Conservation (phyloP, 2,329 filamentous ascomycete species). For the Neofusicoccum ribis region DNA sequence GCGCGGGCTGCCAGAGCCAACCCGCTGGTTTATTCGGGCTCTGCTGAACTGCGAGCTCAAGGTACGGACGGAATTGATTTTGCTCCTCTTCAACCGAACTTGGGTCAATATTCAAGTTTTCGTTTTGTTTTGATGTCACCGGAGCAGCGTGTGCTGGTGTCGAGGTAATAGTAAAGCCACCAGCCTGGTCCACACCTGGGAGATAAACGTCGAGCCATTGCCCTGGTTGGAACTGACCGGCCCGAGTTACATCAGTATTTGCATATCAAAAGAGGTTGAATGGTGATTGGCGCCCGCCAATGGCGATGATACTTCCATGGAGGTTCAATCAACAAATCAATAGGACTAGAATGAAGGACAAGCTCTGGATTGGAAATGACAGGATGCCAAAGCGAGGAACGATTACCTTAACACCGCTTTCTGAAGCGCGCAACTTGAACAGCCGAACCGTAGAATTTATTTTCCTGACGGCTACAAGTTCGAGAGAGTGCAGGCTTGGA, state of each 20-base stretch:
- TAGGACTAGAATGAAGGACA: too few relatives aligned
- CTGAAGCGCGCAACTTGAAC: slow-evolving; percentile 62
- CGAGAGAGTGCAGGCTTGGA: slow-evolving; percentile 63
- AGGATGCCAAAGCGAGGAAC: slow-evolving; percentile 24
- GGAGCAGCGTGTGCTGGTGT: slow-evolving; percentile 51
- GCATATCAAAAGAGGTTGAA: too few relatives aligned
- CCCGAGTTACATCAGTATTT: background rate
- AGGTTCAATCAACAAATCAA: too few relatives aligned
- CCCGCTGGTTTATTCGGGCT: slow-evolving; percentile 73
- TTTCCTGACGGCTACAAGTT: slow-evolving; percentile 60
- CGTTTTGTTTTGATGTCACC: slow-evolving; percentile 25
- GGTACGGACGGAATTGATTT: slow-evolving; percentile 46
- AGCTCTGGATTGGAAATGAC: background rate
- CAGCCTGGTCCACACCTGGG: slow-evolving; percentile 67
- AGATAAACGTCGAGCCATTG: slow-evolving; percentile 88
- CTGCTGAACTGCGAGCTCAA: slow-evolving; percentile 78
- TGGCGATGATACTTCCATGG: too few relatives aligned
- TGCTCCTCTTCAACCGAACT: slow-evolving; percentile 1
- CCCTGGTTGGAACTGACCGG: slow-evolving; percentile 68
- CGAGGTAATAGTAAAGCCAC: slow-evolving; percentile 87
- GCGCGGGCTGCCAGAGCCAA: slow-evolving; percentile 67
- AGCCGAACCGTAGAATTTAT: slow-evolving; percentile 69
- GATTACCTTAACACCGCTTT: slow-evolving; percentile 51
- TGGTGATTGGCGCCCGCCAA: too few relatives aligned
- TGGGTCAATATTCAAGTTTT: slow-evolving; percentile 14